Conservation (phyloP, 495 filamentous ascomycete genomes). For the Chaetomidium leptoderma region DNA sequence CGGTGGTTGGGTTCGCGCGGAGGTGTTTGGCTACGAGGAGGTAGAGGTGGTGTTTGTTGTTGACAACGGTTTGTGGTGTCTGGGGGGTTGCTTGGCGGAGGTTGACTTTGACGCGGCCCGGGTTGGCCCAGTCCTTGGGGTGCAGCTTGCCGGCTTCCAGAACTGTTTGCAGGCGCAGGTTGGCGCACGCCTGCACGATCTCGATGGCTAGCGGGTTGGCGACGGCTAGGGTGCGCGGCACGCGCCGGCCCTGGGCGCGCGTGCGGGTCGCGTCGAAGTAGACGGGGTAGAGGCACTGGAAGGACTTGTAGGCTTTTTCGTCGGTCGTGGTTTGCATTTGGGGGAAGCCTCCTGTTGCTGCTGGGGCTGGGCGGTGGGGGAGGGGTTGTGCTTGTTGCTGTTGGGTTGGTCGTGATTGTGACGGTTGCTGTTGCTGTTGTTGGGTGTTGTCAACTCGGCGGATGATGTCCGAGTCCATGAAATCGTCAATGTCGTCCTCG, state of each 20-base stretch:
- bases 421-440: conserved; percentile 7
- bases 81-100: conserved; percentile 35
- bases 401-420: conserved; percentile 18
- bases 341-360: too few species aligned
- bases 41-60: conserved; percentile 90
- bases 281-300: conserved; percentile 86
- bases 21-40: conserved; percentile 70
- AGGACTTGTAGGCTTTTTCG: conserved; percentile 63
- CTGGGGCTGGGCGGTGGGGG: conserved; percentile 19
- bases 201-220: conserved; percentile 82
- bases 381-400: conserved; percentile 21
- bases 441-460: conserved; percentile 18
- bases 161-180: conserved; percentile 66
- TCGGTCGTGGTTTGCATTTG: conserved; percentile 42
- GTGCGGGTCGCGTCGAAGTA: conserved; percentile 83
- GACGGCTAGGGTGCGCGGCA: conserved; percentile 66
- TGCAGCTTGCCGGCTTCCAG: conserved; percentile 90
- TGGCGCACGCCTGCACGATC: conserved; percentile 77
- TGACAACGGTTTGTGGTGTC: too few species aligned
- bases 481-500: conserved; percentile 60
- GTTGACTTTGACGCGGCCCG: conserved; percentile 76
- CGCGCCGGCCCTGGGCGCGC: conserved; percentile 74
- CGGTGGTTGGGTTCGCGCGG: conserved; percentile 64
- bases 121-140: conserved; percentile 97
- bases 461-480: conserved; percentile 48